Evolutionary conservation across 192 early-diverging fungal species (phyloP).

Genomic region (Umbelopsis isabellina): DNA sequence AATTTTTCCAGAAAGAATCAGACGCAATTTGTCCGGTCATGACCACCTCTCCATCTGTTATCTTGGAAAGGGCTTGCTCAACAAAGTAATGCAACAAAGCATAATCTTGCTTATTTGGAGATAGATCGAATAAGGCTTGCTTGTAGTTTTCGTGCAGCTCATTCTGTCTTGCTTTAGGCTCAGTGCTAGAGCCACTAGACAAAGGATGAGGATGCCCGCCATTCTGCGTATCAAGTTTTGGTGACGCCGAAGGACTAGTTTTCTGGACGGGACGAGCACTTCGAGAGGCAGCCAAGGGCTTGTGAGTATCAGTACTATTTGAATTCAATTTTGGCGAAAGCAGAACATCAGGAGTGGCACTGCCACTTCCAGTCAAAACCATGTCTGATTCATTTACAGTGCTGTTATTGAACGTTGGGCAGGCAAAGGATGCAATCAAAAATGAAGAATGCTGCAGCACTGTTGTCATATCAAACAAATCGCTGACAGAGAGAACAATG

Average conservation of each 20-base stretch:
- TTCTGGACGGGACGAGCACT: slow-evolving; percentile 19
- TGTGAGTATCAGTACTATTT: not conserved
- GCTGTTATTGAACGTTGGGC: slow-evolving; percentile 26
- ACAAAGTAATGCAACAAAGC: slow-evolving; percentile 57
- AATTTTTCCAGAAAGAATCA: slow-evolving; percentile 44
- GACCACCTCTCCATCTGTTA: slow-evolving; percentile 50
- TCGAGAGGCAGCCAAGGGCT: not conserved
- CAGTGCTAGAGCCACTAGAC: not conserved
- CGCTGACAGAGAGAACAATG: not conserved
- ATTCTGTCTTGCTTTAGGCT: slow-evolving; percentile 26
- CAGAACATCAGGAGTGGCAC: not conserved
- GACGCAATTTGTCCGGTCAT: slow-evolving; percentile 41
- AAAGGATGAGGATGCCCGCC: not conserved
- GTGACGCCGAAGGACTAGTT: slow-evolving; percentile 23
- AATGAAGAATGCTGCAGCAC: slow-evolving; percentile 30
- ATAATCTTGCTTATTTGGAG: slow-evolving; percentile 40
- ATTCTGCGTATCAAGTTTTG: not conserved
- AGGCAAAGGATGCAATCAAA: slow-evolving; percentile 33
- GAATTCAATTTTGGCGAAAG: not conserved
- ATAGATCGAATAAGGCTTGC: slow-evolving; percentile 25
- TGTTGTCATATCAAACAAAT: slow-evolving; percentile 34
- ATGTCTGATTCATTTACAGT: not conserved
- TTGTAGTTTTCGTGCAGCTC: slow-evolving; percentile 30
- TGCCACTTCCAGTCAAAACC: not conserved
- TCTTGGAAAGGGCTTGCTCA: slow-evolving; percentile 47